A percentile compares a stretch with the other conserved stretches of the same genome.
Conservation (phyloP, 352 stramenopile species). For the Phytopythium ostracodes region DNA sequence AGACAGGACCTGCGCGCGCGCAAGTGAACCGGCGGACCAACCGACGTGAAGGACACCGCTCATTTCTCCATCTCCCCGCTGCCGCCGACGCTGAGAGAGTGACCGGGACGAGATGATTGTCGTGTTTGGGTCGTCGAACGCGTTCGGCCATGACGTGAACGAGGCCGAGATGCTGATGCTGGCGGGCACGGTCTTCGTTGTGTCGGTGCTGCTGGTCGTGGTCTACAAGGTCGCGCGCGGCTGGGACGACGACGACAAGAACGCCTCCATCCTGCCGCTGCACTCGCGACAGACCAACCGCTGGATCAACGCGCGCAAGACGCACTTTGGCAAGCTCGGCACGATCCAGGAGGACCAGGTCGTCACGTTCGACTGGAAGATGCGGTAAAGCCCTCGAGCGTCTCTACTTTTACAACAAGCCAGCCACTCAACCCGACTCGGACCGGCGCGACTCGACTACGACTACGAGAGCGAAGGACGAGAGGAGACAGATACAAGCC, state of each 20-base stretch:
- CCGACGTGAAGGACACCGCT: neutral
- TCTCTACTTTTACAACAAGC: neutral
- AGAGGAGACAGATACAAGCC: neutral
- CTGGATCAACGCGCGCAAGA: conserved; percentile 60
- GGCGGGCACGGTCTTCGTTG: conserved; percentile 61
- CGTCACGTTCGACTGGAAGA: conserved; percentile 61
- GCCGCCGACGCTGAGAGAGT: neutral
- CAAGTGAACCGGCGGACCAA: neutral
- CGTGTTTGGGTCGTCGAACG: conserved; percentile 68
- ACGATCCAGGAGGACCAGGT: conserved; percentile 70
- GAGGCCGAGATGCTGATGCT: conserved; percentile 69
- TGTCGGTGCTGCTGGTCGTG: conserved; percentile 66
- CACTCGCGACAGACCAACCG: conserved; percentile 48
- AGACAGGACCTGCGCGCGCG: no score
- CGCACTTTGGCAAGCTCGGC: conserved; percentile 59
- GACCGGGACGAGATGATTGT: conserved; percentile 42
- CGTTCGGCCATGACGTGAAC: conserved; percentile 64
- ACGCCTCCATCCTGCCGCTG: conserved; percentile 36
- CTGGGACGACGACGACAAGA: conserved; percentile 56
- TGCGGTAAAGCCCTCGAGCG: conserved; percentile 27
- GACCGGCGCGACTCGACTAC: neutral
- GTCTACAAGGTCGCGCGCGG: conserved; percentile 74
- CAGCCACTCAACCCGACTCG: neutral
- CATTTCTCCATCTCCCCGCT: neutral
- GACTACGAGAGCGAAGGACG: neutral